Conservation (phyloP, 192 early-diverging fungal species). For the Backusella morwellensis region DNA sequence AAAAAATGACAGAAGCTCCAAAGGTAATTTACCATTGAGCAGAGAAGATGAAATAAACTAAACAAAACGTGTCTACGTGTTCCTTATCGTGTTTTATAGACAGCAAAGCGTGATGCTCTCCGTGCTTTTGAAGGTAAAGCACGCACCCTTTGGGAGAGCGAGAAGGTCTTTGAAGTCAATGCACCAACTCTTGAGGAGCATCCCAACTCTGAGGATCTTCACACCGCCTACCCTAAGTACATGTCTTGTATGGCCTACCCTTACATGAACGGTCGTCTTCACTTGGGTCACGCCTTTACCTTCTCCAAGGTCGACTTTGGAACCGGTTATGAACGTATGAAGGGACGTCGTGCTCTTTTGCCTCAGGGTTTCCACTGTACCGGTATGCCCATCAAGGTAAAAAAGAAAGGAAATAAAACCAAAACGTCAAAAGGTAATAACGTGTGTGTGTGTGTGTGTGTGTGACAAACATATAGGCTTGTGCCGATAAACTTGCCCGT, state of each 20-base stretch:
- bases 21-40: constrained; percentile 11
- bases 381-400: constrained; percentile 98
- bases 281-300: constrained; percentile 97
- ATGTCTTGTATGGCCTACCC: constrained; percentile 96
- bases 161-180: constrained; percentile 79
- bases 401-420: constrained; percentile 31
- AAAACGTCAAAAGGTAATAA: not conserved
- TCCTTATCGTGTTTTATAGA: constrained; percentile 35
- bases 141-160: constrained; percentile 79
- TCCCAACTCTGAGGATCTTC: constrained; percentile 44
- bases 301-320: constrained; percentile 96
- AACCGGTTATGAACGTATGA: constrained; percentile 88
- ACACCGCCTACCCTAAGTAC: constrained; percentile 80
- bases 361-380: constrained; percentile 98
- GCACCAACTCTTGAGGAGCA: constrained; percentile 72
- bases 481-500: constrained; percentile 81
- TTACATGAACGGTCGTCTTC: constrained; percentile 94
- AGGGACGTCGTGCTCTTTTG: constrained; percentile 90
- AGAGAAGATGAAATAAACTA: not conserved
- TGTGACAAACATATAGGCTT: constrained; percentile 53
- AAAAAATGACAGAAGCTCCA: constrained; percentile 18
- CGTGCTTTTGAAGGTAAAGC: constrained; percentile 69
- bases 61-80: not conserved
- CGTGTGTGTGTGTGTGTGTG: not conserved
- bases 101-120: constrained; percentile 78